These are phyloP conservation scores for Aspergillus bombycis DNA, from an alignment of 2,329 filamentous ascomycete species.

Conservation along the genomic window DNA sequence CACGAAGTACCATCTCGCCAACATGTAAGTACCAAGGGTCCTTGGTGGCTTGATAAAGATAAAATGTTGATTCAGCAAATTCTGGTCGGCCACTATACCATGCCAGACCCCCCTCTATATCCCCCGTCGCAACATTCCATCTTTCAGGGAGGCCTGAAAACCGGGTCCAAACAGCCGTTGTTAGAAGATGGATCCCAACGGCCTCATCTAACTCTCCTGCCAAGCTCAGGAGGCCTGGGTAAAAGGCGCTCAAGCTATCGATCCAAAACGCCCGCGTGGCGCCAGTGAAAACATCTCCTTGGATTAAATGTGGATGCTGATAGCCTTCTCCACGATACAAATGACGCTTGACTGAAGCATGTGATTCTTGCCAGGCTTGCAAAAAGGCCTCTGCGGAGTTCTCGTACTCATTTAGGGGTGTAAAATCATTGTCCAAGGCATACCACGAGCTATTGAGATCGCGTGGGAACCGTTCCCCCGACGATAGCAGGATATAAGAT, in stretches of 20 bases:
- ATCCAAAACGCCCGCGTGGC: constrained; percentile 92
- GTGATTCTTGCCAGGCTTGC: constrained; percentile 80
- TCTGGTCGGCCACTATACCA: constrained; percentile 97
- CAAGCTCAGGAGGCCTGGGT: constrained; percentile 82
- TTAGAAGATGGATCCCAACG: constrained; percentile 83
- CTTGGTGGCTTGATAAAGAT: constrained; percentile 88
- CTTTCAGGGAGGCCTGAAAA: constrained; percentile 93
- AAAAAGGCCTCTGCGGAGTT: constrained; percentile 79
- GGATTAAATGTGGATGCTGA: constrained; percentile 90
- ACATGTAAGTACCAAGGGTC: constrained; percentile 97
- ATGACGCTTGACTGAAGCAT: constrained; percentile 85
- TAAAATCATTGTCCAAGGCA: constrained; percentile 66
- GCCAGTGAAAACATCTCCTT: constrained; percentile 84
- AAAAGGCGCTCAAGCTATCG: constrained; percentile 93
- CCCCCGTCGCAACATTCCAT: constrained; percentile 84
- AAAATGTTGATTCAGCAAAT: constrained; percentile 95
- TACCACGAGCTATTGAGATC: constrained; percentile 46
- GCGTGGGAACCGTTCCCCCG: constrained; percentile 54
- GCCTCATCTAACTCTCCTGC: constrained; percentile 91
- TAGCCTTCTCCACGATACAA: constrained; percentile 75
- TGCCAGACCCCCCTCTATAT: constrained; percentile 80
- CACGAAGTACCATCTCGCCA: constrained; percentile 90
- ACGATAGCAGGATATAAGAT: constrained; percentile 86
- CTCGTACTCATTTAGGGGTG: constrained; percentile 64
- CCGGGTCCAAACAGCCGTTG: constrained; percentile 90